Base-by-base conservation (phyloP, 768 basidiomycete species). In the Rhodosporidiobolus odoratus region DNA sequence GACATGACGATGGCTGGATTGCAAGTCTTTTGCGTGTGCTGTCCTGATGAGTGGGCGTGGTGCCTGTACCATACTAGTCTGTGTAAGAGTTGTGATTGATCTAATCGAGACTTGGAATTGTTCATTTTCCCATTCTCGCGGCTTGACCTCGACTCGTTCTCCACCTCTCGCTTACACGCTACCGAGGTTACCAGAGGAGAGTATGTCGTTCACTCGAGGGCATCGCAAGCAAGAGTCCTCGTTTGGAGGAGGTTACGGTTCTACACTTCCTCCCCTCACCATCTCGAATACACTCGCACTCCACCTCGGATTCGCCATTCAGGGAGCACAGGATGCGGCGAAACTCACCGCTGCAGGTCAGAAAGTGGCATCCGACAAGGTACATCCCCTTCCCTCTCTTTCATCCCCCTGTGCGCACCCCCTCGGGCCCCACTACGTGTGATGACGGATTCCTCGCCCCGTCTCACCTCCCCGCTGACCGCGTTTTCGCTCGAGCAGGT, bases 321-420 rank as follows among this genome's bases (percentile, higher is more conserved):
- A 47, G 17, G 67, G 66, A 21, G 56, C 45, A 0, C 23, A 35
- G 8, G 73, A 74, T 27, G 62, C 73, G 19, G 5, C 58, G 45
- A 65, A 66, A 32, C 25, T 71, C n/a, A 25, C 58, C 12, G 41
- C 61, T 7, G 73, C 69, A 8, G 61, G 66, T 0, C 54, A 74
- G 19, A 71, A 70, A 27, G 34, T 74, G 27, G 43, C 68, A 15
- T 45, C 34, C 9, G 61, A 70, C 58, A 69, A 69, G 64, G 72
- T 69, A 8, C n/a, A 53, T 38, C 16, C 21, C 34, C 25, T 17
- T 27, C 62, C 32, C 35, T 4, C 48, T 19, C 56, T 2, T 9
- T 35, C 66, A n/a, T 32, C 37, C n/a, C n/a, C 23, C 27, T n/a
- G 13, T 6, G 21, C 61, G 23, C 21, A 3, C 40, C 38, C 41